Evolutionary conservation across 2,329 filamentous ascomycete species (phyloP), one percentile per base, ranked within the genome.

Genomic region (Biscogniauxia marginata): DNA sequence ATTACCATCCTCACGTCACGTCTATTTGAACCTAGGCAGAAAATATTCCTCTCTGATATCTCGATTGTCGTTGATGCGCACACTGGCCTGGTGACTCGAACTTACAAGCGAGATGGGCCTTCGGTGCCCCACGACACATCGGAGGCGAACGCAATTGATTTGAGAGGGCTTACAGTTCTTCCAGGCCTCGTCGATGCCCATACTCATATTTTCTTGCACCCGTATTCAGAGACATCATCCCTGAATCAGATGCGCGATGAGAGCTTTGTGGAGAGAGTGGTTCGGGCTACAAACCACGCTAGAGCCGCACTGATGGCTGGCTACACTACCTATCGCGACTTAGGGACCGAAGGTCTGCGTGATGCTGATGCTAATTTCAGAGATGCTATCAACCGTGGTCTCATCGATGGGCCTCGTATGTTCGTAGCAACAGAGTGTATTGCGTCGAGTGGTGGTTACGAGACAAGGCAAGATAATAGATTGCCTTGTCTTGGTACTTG

Each of bases 301-400:
- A 78, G 78, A 46, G 73, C 75, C 0, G 82, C 80, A 1, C 72
- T 86, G 8, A 69, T 80, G 19, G 80, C 83, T 0, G 84, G 83
- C 6, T 85, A 81, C 71, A 86, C 82, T 0, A 84, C 81, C 1
- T 84, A 83, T 66, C 74, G 82, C 46, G 82, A 84, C 64, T 73
- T 84, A 0, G 80, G 81, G 13, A 81, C 79, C 3, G 81, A 84
- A 63, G 75, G 76, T 0, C 73, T 83, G 57, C 71, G 74, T 23
- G 75, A 78, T 39, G 75, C 76, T 23, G 82, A 84, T 65, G 75
- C 75, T 43, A 76, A 76, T 53, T 67, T 84, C 3, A 75, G 82
- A 8, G 79, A 84, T 65, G 75, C 77, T 30, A 76, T 84, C 63
- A 81, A 81, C 58, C 77, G 81, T 6, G 81, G 80, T 4, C 64